A percentile compares a stretch with the other conserved stretches of the same genome.
Conservation (phyloP, 306 rosid genomes). For the Notholithocarpus densiflorus region DNA sequence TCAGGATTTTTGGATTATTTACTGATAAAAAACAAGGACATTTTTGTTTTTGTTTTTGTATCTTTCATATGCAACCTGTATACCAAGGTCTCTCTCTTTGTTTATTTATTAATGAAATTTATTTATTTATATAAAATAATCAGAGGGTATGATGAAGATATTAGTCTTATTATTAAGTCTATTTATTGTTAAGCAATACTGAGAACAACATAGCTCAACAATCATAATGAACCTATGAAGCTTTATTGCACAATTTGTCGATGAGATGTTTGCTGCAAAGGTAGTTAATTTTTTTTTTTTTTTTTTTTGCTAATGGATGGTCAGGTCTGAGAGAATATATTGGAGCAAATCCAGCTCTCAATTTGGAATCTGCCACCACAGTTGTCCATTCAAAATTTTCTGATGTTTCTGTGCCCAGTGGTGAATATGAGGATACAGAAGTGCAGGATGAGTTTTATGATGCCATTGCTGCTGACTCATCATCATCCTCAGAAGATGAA, state of each 20-base stretch:
- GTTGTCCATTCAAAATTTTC: constrained; percentile 49
- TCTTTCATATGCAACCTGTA: too few relatives aligned
- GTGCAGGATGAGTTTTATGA: constrained; percentile 87
- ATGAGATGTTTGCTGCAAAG: neutral
- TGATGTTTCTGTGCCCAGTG: constrained; percentile 38
- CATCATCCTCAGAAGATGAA: constrained; percentile 47
- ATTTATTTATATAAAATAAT: too few relatives aligned
- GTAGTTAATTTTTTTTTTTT: constrained; percentile 11
- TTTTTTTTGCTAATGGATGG: constrained; percentile 21
- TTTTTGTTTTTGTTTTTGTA: too few relatives aligned
- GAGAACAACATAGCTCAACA: neutral
- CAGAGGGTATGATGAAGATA: neutral
- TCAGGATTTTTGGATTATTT: too few relatives aligned
- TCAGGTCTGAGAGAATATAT: constrained; percentile 91
- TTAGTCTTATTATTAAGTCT: neutral
- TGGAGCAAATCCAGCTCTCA: constrained; percentile 70
- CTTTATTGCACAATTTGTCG: neutral
- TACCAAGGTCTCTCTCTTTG: too few relatives aligned
- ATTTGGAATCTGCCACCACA: constrained; percentile 35
- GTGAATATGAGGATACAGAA: constrained; percentile 48
- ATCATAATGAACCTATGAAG: neutral
- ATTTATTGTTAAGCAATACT: neutral
- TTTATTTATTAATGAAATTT: too few relatives aligned
- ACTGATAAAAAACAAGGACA: too few relatives aligned
- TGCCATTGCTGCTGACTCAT: constrained; percentile 69